Evolutionary conservation across 1,284 basidiomycete species (phyloP).

Genomic region (Boletus sp.): DNA sequence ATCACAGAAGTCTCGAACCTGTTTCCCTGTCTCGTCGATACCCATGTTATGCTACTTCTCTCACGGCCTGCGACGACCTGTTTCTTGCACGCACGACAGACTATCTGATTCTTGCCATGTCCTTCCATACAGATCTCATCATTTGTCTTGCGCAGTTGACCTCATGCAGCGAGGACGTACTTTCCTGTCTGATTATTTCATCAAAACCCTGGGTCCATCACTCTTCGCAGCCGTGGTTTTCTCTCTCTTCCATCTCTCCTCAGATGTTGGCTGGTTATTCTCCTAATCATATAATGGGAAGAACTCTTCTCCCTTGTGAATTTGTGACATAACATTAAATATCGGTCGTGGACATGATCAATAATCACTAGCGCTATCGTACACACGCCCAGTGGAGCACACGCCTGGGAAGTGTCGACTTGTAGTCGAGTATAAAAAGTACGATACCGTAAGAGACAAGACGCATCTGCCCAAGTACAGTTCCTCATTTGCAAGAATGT

Average conservation of each 20-base stretch:
- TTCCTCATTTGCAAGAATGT: slow-evolving; percentile 21
- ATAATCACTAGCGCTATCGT: no score
- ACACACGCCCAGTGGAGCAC: no score
- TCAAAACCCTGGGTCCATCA: slow-evolving; percentile 15
- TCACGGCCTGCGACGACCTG: slow-evolving; percentile 33
- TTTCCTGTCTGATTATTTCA: slow-evolving; percentile 14
- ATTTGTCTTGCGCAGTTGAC: slow-evolving; percentile 23
- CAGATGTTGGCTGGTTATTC: slow-evolving; percentile 19
- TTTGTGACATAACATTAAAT: slow-evolving; percentile 19
- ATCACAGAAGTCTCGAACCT: slow-evolving; percentile 15
- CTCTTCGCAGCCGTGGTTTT: slow-evolving; percentile 18
- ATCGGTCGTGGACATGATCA: slow-evolving; percentile 10
- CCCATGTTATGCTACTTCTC: slow-evolving; percentile 35
- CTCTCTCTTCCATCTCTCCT: slow-evolving; percentile 5
- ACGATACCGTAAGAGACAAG: no score
- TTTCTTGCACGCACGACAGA: slow-evolving; percentile 35
- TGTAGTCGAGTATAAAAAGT: no score
- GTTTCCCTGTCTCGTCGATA: slow-evolving; percentile 28
- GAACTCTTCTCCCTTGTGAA: slow-evolving; percentile 25
- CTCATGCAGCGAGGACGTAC: slow-evolving; percentile 18
- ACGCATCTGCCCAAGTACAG: no score
- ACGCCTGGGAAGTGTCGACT: no score
- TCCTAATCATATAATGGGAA: slow-evolving; percentile 36
- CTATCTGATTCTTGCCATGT: slow-evolving; percentile 34
- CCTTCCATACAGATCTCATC: slow-evolving; percentile 16